Evolutionary conservation across 2,329 filamentous ascomycete genomes (phyloP).

Genomic region (Elsinoe perseae): DNA sequence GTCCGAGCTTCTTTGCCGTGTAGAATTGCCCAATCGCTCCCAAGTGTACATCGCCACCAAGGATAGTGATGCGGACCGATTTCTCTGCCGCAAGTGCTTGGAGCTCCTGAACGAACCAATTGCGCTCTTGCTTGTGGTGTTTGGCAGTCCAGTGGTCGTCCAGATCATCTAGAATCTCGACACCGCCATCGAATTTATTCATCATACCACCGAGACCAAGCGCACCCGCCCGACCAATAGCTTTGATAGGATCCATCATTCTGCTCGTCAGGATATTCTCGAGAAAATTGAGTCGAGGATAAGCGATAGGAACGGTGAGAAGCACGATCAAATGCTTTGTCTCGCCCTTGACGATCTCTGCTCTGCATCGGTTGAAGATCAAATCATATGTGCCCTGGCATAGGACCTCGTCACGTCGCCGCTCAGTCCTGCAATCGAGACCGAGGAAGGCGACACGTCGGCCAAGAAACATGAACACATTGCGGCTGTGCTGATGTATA

Average conservation of each 20-base stretch:
- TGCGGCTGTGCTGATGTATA: conserved; percentile 77
- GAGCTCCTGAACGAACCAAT: conserved; percentile 77
- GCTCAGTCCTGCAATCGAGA: conserved; percentile 84
- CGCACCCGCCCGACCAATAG: conserved; percentile 71
- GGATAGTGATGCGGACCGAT: conserved; percentile 81
- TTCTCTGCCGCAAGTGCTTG: conserved; percentile 91
- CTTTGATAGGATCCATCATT: conserved; percentile 82
- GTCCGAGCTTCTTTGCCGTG: conserved; percentile 71
- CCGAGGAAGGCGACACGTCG: conserved; percentile 73
- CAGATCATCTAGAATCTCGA: conserved; percentile 83
- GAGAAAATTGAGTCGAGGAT: conserved; percentile 47
- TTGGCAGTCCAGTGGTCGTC: conserved; percentile 98
- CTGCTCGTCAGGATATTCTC: conserved; percentile 70
- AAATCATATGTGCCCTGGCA: conserved; percentile 74
- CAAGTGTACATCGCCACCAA: conserved; percentile 90
- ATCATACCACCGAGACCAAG: conserved; percentile 65
- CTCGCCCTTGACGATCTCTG: conserved; percentile 72
- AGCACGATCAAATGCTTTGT: conserved; percentile 87
- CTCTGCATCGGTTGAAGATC: conserved; percentile 77
- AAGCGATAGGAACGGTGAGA: conserved; percentile 58
- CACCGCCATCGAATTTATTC: conserved; percentile 84
- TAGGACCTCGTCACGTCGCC: conserved; percentile 74
- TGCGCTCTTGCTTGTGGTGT: conserved; percentile 84
- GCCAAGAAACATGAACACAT: conserved; percentile 77
- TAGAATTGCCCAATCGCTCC: conserved; percentile 92